Evolutionary conservation across 2,329 filamentous ascomycete genomes (phyloP), one percentile per base, ranked within the genome.

Genomic region (Beauveria caledonica): DNA sequence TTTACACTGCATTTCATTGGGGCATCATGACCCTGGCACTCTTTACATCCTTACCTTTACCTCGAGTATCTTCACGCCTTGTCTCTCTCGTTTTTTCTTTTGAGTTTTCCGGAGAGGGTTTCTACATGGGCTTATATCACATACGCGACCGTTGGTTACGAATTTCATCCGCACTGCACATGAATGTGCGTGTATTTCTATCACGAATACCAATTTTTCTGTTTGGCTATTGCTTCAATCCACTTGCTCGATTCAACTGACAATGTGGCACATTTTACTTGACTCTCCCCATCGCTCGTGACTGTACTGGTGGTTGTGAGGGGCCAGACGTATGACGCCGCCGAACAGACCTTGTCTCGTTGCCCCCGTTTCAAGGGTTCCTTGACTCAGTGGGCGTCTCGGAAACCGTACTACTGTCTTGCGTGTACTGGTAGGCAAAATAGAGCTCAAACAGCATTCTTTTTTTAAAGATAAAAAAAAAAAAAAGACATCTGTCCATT

Each of bases 161-260:
- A 60, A 54, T 39, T 54, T 29, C 45, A 19, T 29, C 21, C 50
- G 53, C 58, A 53, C 40, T 29, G 42, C 40, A 48, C 42, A 53
- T 60, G 40, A 25, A 25, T 45, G 39, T 33, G 56, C 40, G 58
- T 60, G 33, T 60, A 60, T 53, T 60, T 60, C 21, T 60, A 53
- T 60, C 50, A 60, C 42, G 58, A 60, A 53, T 48, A 60, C 50
- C 58, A 60, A 40, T 60, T 60, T 60, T 40, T 21, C 17, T 60
- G 42, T 60, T 60, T 60, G 58, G 49, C 50, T 60, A 48, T 54
- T 60, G 58, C 58, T 60, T 52, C 29, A 19, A 53, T 48, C 39
- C 36, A 25, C 33, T 36, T 59, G 27, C 52, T 52, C 39, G 13
- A 36, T 36, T 25, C 48, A 33, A 52, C 36, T 44, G 2, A 33